A percentile compares a stretch with the other conserved stretches of the same genome.
phyloP scores from a whole-genome alignment of 768 basidiomycete species.

The Mycena belliarum region DNA sequence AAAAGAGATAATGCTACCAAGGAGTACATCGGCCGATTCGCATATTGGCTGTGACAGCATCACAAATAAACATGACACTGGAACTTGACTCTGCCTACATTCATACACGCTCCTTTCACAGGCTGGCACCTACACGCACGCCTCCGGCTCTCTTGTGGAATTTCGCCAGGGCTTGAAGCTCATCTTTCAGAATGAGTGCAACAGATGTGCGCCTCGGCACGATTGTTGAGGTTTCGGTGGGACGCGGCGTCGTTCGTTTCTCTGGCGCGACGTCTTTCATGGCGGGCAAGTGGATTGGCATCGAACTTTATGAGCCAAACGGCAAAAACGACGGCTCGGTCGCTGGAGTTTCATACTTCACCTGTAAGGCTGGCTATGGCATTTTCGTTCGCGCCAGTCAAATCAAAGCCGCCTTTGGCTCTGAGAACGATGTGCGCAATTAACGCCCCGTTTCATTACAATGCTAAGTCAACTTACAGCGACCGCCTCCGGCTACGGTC shows the following conservation, averaged over 20 bases:
- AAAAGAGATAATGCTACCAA: no score
- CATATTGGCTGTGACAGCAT: no score
- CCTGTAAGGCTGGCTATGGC: constrained; percentile 73
- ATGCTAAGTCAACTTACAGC: constrained; percentile 6
- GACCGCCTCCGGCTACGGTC: constrained; percentile 25
- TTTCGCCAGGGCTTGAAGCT: background rate
- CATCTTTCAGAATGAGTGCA: constrained; percentile 13
- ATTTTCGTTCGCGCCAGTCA: constrained; percentile 89
- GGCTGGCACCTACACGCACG: constrained; percentile 6
- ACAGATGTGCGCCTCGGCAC: constrained; percentile 51
- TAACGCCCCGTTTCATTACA: background rate
- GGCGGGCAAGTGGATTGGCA: constrained; percentile 91
- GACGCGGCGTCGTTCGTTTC: constrained; percentile 86
- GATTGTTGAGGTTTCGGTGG: constrained; percentile 77
- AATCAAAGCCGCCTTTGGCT: constrained; percentile 63
- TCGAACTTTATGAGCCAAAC: constrained; percentile 78
- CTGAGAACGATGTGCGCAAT: constrained; percentile 38
- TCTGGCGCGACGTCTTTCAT: constrained; percentile 82
- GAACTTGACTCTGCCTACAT: no score
- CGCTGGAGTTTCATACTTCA: constrained; percentile 77
- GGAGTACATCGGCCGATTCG: no score
- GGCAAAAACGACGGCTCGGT: constrained; percentile 98
- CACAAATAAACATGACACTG: no score
- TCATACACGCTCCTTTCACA: background rate
- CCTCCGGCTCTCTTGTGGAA: background rate